Base-by-base conservation (phyloP, 768 basidiomycete species). In the Mycena maculata region DNA sequence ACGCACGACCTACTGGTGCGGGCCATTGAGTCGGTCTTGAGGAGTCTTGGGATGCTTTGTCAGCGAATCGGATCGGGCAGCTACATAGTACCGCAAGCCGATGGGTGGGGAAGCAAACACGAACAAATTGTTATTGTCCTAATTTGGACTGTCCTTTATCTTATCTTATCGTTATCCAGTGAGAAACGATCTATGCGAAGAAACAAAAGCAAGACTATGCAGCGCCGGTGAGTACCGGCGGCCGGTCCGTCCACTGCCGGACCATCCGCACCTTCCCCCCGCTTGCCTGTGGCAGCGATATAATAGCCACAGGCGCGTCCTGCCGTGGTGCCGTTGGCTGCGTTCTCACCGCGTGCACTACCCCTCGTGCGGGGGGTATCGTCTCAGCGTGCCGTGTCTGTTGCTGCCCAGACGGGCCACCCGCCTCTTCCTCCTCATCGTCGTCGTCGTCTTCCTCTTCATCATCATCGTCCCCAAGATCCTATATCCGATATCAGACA, bases 1-100 rank as follows among this genome's bases (percentile, higher is more conserved):
- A n/a, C n/a, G 53, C 25, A 49, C 11, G 36, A 55, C 49, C 25
- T 47, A 85, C 92, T 90, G 80, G 84, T 87, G 77, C 93, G 90
- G 78, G 84, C 85, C 92, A 94, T 94, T 85, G 80, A 87, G 81
- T 79, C 81, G 73, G 84, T 89, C 85, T 89, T 87, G 87, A 87
- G 78, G 83, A 52, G 31, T 36, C 33, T 36, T 36, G 38, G 38
- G 18, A 27, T 23, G 25, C 5, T 42, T 10, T 30, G n/a, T 50
- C 27, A 33, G 56, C 33, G 31, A 56, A 53, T 22, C 42, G 53
- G n/a, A 47, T 39, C 23, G 47, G 47, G 65, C 45, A 52, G 23
- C 45, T 52, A 49, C 39, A 54, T 42, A 62, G 62, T n/a, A n/a
- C n/a, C n/a, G n/a, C n/a, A n/a, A n/a, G n/a, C n/a, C n/a, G n/a